phyloP scores from a whole-genome alignment of 306 rosid species.

The Quercus parvula region DNA sequence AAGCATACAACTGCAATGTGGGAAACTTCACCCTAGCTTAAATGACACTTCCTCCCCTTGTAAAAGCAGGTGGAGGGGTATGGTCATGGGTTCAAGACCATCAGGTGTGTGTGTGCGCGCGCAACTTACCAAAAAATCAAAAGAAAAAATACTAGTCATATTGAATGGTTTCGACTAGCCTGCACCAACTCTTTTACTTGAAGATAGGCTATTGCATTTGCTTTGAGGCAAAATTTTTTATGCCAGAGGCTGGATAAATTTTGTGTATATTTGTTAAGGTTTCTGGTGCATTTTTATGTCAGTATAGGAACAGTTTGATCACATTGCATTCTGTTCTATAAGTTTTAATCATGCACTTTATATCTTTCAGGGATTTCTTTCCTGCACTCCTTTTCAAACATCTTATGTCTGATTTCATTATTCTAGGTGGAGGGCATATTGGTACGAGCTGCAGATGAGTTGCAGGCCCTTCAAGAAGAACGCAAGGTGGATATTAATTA shows the following conservation, averaged over 20 bases:
- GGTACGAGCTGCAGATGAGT: slow-evolving; percentile 70
- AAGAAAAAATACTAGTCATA: too few species aligned
- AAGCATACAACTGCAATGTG: too few species aligned
- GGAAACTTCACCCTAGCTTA: too few species aligned
- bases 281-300: not conserved
- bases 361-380: not conserved
- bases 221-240: not conserved
- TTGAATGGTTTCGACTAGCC: not conserved
- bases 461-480: slow-evolving; percentile 84
- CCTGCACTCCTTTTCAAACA: not conserved
- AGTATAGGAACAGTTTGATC: not conserved
- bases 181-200: not conserved
- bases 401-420: slow-evolving; percentile 22
- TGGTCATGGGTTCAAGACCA: too few species aligned
- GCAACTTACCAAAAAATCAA: too few species aligned
- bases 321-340: not conserved
- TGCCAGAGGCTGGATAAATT: not conserved
- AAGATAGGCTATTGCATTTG: not conserved
- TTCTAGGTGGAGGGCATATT: slow-evolving; percentile 88
- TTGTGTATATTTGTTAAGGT: not conserved
- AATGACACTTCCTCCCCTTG: too few species aligned
- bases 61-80: too few species aligned
- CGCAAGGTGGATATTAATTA: slow-evolving; percentile 57
- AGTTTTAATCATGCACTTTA: not conserved
- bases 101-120: too few species aligned